A percentile compares a stretch with the other conserved stretches of the same genome.
Evolutionary conservation across 768 basidiomycete species (phyloP).

Genomic region (Pulveroboletus sp.): DNA sequence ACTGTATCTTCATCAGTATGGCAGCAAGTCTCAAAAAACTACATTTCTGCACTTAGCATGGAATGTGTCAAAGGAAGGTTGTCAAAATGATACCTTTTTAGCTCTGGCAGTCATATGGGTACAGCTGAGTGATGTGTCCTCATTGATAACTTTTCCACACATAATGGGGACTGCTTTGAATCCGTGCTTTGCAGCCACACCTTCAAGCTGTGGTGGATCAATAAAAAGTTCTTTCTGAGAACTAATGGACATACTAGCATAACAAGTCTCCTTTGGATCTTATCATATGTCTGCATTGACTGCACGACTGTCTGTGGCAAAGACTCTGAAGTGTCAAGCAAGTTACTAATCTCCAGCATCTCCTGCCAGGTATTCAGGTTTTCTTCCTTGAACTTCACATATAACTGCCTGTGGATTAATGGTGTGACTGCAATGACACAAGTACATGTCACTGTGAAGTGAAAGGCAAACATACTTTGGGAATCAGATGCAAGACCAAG

Average conservation of each 20-base stretch:
- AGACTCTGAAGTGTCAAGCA: not conserved
- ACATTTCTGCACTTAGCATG: not conserved
- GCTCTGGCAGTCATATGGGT: not conserved
- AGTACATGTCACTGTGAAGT: no score
- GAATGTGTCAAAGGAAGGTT: not conserved
- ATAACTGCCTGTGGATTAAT: not conserved
- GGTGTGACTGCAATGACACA: no score
- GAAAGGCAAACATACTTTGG: not conserved
- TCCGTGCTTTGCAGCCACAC: not conserved
- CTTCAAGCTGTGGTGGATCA: not conserved
- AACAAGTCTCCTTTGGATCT: not conserved
- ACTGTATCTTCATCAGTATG: not conserved
- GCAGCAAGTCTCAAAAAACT: conserved; percentile 6
- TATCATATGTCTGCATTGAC: not conserved
- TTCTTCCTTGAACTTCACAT: conserved; percentile 1
- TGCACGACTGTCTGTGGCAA: not conserved
- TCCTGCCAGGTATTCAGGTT: not conserved
- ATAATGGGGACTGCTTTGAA: conserved; percentile 4
- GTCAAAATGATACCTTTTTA: not conserved
- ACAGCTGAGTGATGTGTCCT: conserved; percentile 1
- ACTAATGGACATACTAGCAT: no score
- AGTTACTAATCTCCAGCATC: not conserved
- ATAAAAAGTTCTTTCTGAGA: no score
- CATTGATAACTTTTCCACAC: not conserved
- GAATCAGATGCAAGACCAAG: not conserved